Base-by-base conservation (phyloP, 2,329 filamentous ascomycete species). In the Colletotrichum filicis region DNA sequence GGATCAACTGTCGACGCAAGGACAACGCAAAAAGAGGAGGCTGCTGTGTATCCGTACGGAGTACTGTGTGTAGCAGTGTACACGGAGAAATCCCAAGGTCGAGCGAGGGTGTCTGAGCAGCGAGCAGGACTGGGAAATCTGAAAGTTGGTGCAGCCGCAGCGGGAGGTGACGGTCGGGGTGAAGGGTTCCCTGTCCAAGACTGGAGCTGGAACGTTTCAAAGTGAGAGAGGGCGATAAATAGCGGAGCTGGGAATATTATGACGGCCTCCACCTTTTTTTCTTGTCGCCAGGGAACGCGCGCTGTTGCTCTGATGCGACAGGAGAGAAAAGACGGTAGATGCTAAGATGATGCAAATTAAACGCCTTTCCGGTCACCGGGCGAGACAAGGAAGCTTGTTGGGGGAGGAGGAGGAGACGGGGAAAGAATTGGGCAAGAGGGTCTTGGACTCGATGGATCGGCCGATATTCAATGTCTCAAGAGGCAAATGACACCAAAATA, bases 161-260 rank as follows among this genome's bases (percentile, higher is more conserved):
- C 53, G 42, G 53, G 42, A 61, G 35, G 60, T 46, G 60, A 66
- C 46, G 46, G 61, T 60, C 46, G 66, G 61, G 67, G 61, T 42
- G 37, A 55, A 66, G 66, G 66, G 66, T 62, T 66, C 71, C 71
- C 66, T 73, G 71, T 71, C 71, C 56, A 71, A 37, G 61, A 66
- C 66, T 71, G 66, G 71, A 73, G 66, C 61, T 66, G 71, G 70
- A 57, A 57, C 67, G 71, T 73, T 73, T 73, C 71, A 73, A 49
- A 73, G 61, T 64, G 61, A 64, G 46, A 64, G 53, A 61, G 66
- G 61, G 71, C 60, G 61, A 66, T 65, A 32, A 56, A 66, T 65
- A 66, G 67, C 67, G 71, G 71, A 73, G 71, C 71, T 70, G 66
- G 61, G 49, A 71, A 22, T 73, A 73, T 66, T 73, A 66, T 73